Evolutionary conservation across 495 filamentous ascomycete species (phyloP).

Genomic region (Chaetomidium leptoderma): DNA sequence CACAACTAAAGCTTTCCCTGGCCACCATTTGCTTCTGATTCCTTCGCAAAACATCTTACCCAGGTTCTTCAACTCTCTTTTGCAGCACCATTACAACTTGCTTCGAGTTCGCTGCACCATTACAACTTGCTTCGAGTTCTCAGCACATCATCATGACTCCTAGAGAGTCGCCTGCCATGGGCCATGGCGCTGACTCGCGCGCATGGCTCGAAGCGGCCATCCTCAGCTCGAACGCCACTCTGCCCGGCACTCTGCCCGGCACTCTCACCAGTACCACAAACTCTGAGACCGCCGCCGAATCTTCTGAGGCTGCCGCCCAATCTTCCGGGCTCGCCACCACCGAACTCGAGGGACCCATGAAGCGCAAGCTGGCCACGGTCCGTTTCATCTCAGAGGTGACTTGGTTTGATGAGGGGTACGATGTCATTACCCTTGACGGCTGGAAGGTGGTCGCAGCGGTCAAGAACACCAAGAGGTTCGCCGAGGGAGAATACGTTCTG

Average conservation of each 20-base stretch:
- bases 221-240: background rate
- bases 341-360: background rate
- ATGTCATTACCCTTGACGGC: conserved; percentile 16
- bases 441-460: conserved; percentile 23
- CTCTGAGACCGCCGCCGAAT: background rate
- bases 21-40: too few species aligned
- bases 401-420: background rate
- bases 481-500: conserved; percentile 4
- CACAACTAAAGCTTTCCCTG: too few species aligned
- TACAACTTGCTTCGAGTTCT: too few species aligned
- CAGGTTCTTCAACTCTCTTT: too few species aligned
- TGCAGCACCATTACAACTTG: too few species aligned
- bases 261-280: background rate
- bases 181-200: background rate
- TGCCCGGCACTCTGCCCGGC: background rate
- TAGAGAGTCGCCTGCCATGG: background rate
- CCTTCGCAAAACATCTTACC: too few species aligned
- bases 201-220: conserved; percentile 12
- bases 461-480: conserved; percentile 7
- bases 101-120: background rate
- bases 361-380: conserved; percentile 20
- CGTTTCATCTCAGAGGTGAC: conserved; percentile 3
- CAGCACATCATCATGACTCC: conserved; percentile 6
- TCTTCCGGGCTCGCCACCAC: too few species aligned
- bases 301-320: background rate